Evolutionary conservation across 1,139 yeast genomes (phyloP), one percentile per base, ranked within the genome.

Genomic region (Geotrichum restrictum): DNA sequence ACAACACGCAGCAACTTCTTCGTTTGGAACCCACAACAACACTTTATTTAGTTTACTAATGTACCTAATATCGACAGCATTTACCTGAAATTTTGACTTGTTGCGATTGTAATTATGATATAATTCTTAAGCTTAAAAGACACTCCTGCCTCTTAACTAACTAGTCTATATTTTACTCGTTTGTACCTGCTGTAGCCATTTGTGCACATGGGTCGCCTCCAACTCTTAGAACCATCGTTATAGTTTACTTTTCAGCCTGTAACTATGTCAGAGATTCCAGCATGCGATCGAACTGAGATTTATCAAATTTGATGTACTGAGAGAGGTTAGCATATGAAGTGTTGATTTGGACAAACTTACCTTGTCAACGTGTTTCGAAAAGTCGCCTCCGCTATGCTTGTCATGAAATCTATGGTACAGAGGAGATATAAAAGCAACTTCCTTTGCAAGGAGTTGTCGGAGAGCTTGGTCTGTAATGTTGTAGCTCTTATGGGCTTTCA

Each of bases 361-460:
- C 40, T 86, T 88, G 46, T 77, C 74, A 52, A 78, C 76, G 64
- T 85, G 82, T 67, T 87, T 87, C 18, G 91, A 78, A 61, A 85
- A 84, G 56, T 83, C 88, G n/a, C 84, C 81, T 48, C 71, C 74
- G 7, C 80, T 79, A 63, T 86, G 84, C 66, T 82, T 83, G 63
- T 85, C 91, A 68, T 88, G 83, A 66, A 89, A 84, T 64, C 93
- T 82, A 64, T 84, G 83, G 69, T 91, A 91, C 50, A 94, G 80
- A 40, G 95, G 95, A 59, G 82, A 76, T 50, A 91, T 83, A 62
- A 88, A 78, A 51, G 83, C 77, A 55, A 88, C 82, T 61, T 88
- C 95, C 59, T 77, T 79, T 13, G 80, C 75, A 60, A 88, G 72
- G 56, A 75, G 78, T 52, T 77, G 77, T 57, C 83, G 80, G 65